Conservation (phyloP, 345 rosid genomes). For the Ceriops tagal region DNA sequence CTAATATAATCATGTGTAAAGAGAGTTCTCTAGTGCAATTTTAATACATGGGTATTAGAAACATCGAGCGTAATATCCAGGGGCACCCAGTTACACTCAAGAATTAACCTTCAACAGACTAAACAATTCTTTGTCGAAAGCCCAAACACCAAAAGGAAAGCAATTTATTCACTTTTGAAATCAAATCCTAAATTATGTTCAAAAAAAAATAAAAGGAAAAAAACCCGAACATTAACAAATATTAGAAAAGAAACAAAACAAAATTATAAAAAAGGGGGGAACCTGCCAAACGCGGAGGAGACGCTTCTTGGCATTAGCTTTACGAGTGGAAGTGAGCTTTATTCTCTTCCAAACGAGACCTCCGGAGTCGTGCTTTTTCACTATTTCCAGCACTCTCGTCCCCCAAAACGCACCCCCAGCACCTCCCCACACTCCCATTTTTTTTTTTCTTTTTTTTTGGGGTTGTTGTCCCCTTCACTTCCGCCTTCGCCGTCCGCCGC, state of each 20-base stretch:
- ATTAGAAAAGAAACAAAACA: background rate
- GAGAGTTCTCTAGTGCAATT: too few relatives aligned
- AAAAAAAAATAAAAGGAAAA: background rate
- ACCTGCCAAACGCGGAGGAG: slow-evolving; percentile 98
- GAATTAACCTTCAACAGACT: too few relatives aligned
- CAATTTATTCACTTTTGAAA: background rate
- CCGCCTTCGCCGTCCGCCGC: too few relatives aligned
- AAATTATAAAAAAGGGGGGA: background rate
- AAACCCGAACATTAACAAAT: too few relatives aligned
- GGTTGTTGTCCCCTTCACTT: too few relatives aligned
- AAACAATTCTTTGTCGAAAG: too few relatives aligned
- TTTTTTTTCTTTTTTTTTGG: too few relatives aligned
- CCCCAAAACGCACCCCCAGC: slow-evolving; percentile 65
- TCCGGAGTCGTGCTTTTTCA: slow-evolving; percentile 89
- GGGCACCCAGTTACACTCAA: too few relatives aligned
- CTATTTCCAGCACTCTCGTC: slow-evolving; percentile 78
- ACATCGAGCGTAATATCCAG: too few relatives aligned
- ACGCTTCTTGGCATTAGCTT: slow-evolving; percentile 93
- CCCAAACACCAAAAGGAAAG: too few relatives aligned
- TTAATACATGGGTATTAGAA: too few relatives aligned
- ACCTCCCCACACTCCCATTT: background rate
- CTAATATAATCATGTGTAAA: too few relatives aligned
- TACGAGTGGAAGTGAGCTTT: slow-evolving; percentile 87
- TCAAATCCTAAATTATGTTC: background rate
- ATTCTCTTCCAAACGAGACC: slow-evolving; percentile 96